These are phyloP conservation scores for Musa itinerans DNA, from an alignment of 176 grass and related monocot species.

Conservation along the genomic window DNA sequence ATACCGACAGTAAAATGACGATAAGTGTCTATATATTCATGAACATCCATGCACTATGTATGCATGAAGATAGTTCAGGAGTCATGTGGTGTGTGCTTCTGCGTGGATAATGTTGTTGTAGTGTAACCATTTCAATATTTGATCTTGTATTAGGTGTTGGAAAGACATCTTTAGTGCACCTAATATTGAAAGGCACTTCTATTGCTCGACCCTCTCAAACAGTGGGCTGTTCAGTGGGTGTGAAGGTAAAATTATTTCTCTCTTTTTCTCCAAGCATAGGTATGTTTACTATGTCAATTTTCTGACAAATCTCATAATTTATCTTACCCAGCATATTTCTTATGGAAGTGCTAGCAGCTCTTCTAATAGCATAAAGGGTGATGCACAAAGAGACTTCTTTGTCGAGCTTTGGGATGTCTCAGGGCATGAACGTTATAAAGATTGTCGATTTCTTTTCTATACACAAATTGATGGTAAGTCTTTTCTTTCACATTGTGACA, in stretches of 20 bases:
- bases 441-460: constrained; percentile 82
- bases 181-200: constrained; percentile 61
- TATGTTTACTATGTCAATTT: constrained; percentile 9
- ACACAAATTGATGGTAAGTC: constrained; percentile 70
- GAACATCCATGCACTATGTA: too few relatives aligned
- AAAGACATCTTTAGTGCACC: constrained; percentile 78
- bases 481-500: background rate
- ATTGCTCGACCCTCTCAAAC: constrained; percentile 62
- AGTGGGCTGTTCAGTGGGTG: constrained; percentile 58
- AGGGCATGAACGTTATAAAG: constrained; percentile 85
- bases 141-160: constrained; percentile 51
- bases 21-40: too few relatives aligned
- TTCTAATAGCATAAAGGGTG: constrained; percentile 58
- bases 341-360: constrained; percentile 63
- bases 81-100: background rate
- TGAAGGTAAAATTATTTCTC: constrained; percentile 43
- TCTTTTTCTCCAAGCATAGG: constrained; percentile 5
- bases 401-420: constrained; percentile 96
- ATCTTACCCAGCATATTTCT: constrained; percentile 53
- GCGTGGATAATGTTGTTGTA: background rate
- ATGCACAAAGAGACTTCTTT: constrained; percentile 79
- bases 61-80: background rate
- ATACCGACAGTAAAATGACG: too few relatives aligned
- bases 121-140: background rate
- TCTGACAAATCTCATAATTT: background rate